Evolutionary conservation across 2,329 filamentous ascomycete species (phyloP), one percentile per base, ranked within the genome.

Genomic region (Chaetomiaceae sp.): DNA sequence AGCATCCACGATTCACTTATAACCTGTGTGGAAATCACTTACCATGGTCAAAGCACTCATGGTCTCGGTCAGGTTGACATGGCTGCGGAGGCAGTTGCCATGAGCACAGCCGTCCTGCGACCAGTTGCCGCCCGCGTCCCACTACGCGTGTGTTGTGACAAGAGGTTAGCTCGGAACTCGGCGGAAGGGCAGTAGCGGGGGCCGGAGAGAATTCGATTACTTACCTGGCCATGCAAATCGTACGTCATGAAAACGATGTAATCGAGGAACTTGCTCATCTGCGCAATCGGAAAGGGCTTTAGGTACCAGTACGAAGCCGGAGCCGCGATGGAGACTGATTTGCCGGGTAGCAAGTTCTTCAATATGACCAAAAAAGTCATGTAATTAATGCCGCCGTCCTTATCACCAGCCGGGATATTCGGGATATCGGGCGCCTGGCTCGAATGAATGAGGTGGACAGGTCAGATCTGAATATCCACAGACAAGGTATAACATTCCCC

Each of bases 301-400:
- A 53, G 42, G 36, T 53, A 51, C 51, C 49, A 51, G 33, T 43
- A 50, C 4, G 44, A 48, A 1, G 48, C 12, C 0, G 59, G 61
- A 0, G 52, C 52, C 0, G 56, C 50, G 18, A 59, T 48, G 3
- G 55, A 48, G 8, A 57, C 14, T 3, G 47, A 50, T 38, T 52
- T 51, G n/a, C 38, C 22, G 6, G 35, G 43, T 15, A 52, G 48
- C 15, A 35, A 17, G 11, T 32, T 45, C n/a, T 34, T 46, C 6
- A 59, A 18, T 6, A 54, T 19, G 6, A 44, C 49, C 0, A 70
- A 42, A 41, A 67, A 63, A 1, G 39, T 43, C 1, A 64, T 51
- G 39, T 69, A 69, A 30, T 66, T 62, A 0, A 20, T 3, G 2
- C 61, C 64, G 5, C 66, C 62, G 0, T 48, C 47, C 0, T 32